Percentiles rank a stretch among this genome's conserved stretches.
phyloP scores from a whole-genome alignment of 768 basidiomycete genomes.

The Neoboletus subvelutipes region DNA sequence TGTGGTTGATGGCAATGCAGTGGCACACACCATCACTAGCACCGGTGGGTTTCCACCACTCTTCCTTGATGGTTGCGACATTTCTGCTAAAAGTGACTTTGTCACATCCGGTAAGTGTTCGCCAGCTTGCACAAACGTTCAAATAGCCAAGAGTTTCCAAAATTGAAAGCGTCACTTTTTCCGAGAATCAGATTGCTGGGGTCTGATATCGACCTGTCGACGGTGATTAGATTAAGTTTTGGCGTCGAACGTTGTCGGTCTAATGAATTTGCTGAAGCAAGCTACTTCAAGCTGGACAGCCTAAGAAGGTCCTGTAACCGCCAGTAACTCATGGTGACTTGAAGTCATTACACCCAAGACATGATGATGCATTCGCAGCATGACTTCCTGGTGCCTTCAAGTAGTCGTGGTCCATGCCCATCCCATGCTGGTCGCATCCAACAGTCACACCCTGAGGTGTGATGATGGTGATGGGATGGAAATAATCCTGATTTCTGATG shows the following conservation, averaged over 20 bases:
- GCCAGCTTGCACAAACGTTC: background rate
- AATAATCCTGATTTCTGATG: background rate
- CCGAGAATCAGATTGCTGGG: background rate
- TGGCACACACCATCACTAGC: background rate
- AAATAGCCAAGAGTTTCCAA: background rate
- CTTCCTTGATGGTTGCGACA: background rate
- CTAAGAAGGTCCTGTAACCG: background rate
- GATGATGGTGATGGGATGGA: background rate
- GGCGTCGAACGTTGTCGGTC: background rate
- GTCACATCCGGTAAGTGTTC: background rate
- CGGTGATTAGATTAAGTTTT: background rate
- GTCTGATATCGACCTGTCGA: background rate
- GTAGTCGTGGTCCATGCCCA: background rate
- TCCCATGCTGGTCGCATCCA: background rate
- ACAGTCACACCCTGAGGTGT: background rate
- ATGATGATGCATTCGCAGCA: background rate
- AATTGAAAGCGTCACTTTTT: background rate
- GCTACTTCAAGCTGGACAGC: background rate
- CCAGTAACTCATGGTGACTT: background rate
- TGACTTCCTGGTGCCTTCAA: background rate
- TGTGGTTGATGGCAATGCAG: constrained; percentile 4
- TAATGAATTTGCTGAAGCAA: background rate
- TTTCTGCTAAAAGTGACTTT: background rate
- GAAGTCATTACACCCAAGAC: background rate
- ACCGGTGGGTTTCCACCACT: background rate